A percentile compares a stretch with the other conserved stretches of the same genome.
Conservation (phyloP, 768 basidiomycete genomes). For the Lactarius hengduanensis region DNA sequence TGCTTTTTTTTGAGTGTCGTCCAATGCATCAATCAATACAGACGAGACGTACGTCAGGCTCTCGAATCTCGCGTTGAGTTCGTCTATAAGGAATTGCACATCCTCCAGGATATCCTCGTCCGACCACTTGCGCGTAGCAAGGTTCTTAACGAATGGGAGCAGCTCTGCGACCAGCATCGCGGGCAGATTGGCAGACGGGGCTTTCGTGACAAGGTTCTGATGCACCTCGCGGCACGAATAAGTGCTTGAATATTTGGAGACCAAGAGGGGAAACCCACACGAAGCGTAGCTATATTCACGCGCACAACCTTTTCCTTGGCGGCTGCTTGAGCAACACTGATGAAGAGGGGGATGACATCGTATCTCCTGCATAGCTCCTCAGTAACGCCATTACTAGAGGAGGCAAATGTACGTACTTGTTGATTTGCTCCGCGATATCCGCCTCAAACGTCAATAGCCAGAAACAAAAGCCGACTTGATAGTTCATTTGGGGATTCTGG, state of each 20-base stretch:
- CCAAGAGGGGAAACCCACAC: conserved; percentile 45
- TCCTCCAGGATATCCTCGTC: conserved; percentile 97
- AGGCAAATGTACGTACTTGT: conserved; percentile 56
- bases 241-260: neutral
- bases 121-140: conserved; percentile 82
- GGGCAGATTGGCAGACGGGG: conserved; percentile 84
- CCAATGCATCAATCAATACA: neutral
- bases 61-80: conserved; percentile 81
- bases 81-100: conserved; percentile 81
- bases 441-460: conserved; percentile 95
- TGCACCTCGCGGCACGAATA: conserved; percentile 11
- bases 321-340: conserved; percentile 80
- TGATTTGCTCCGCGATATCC: conserved; percentile 79
- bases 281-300: conserved; percentile 88
- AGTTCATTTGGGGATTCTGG: conserved; percentile 90
- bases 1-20: conserved; percentile 34
- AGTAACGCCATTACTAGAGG: neutral
- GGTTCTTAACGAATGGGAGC: conserved; percentile 82
- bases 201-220: conserved; percentile 88
- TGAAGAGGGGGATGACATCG: conserved; percentile 83
- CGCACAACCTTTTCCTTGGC: conserved; percentile 98
- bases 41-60: conserved; percentile 75
- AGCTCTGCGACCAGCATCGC: conserved; percentile 89
- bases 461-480: conserved; percentile 88
- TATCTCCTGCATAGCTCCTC: conserved; percentile 60